Base-by-base conservation (phyloP, 2,329 filamentous ascomycete genomes). In the Dactylonectria estremocensis region DNA sequence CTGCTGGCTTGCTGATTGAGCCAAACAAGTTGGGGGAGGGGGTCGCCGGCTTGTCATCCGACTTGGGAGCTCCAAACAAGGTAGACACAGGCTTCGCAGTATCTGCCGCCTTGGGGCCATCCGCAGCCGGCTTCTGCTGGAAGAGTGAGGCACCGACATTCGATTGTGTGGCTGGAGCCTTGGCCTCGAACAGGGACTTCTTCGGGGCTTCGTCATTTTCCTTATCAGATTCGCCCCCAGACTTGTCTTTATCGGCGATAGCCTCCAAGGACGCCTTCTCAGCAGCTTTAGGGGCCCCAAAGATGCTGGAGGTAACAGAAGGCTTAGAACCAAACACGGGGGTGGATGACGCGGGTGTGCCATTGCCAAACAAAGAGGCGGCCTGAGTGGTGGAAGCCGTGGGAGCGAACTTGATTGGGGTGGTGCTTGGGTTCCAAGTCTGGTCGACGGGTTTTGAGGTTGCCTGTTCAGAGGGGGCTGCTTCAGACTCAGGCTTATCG, bases 331-430 rank as follows among this genome's bases (percentile, higher is more conserved):
- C 75, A 49, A 84, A 83, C 31, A 81, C 66, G 40, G 78, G 78
- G 66, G 74, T 78, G 60, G 77, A 71, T 54, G 77, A 75, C 40
- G 73, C 73, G 31, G 78, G 73, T 24, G 70, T 72, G 61, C 72
- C 16, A 31, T 71, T 75, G 59, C 80, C 77, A 67, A 83, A 82
- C 13, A 79, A 76, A 69, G 72, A 78, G 37, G 71, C 69, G 43
- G 79, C 61, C 33, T 79, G 75, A 11, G 77, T 64, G 18, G 78
- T 60, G 24, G 78, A 59, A 8, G 77, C 74, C 56, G 77, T 68
- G 49, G 83, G 78, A 13, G 83, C 83, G 73, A 89, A 89, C 74
- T 89, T 89, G 76, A 90, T 87, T 2, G 88, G 87, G 6, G 83
- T 83, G 18, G 82, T 84, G 77, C 82, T 86, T 5, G 81, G 79